Percentiles rank a stretch among this genome's conserved stretches.
Conservation (phyloP, 768 basidiomycete genomes). For the Gloeopeniophorella convolvens region DNA sequence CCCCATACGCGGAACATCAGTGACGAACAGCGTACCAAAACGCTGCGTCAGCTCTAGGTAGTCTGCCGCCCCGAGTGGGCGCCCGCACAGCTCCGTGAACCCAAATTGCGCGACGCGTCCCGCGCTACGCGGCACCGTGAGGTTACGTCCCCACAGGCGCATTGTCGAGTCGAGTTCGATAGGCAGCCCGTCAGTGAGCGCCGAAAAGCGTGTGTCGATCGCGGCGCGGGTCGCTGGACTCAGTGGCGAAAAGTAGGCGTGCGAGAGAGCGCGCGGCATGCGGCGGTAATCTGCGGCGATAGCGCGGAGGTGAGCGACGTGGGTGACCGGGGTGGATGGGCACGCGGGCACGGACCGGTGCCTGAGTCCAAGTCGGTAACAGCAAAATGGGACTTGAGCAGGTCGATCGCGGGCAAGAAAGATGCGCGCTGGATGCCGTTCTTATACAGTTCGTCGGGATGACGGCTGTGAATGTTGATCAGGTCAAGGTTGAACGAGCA, state of each 20-base stretch:
- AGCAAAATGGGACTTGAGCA: constrained; percentile 80
- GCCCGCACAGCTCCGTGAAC: constrained; percentile 82
- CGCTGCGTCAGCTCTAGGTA: constrained; percentile 88
- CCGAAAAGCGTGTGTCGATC: constrained; percentile 77
- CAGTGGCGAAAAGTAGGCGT: constrained; percentile 88
- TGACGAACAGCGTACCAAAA: constrained; percentile 84
- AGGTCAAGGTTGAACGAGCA: not conserved
- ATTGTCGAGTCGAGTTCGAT: constrained; percentile 58
- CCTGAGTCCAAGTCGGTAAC: constrained; percentile 94
- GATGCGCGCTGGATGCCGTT: constrained; percentile 96
- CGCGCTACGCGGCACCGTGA: constrained; percentile 75
- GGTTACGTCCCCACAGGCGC: constrained; percentile 84
- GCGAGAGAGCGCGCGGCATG: constrained; percentile 85
- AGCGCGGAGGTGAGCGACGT: not conserved
- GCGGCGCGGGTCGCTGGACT: constrained; percentile 57
- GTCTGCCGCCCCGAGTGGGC: constrained; percentile 89
- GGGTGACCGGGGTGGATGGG: not conserved
- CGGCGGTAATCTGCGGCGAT: constrained; percentile 77
- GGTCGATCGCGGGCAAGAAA: constrained; percentile 91
- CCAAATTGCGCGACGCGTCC: constrained; percentile 76
- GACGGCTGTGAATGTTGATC: constrained; percentile 53
- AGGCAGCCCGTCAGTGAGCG: constrained; percentile 54
- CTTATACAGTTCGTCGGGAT: constrained; percentile 96
- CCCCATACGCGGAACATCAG: constrained; percentile 85
- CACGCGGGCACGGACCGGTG: constrained; percentile 50